Evolutionary conservation across 306 rosid genomes (phyloP), one percentile per base, ranked within the genome.

Genomic region (Lagenaria siceraria): DNA sequence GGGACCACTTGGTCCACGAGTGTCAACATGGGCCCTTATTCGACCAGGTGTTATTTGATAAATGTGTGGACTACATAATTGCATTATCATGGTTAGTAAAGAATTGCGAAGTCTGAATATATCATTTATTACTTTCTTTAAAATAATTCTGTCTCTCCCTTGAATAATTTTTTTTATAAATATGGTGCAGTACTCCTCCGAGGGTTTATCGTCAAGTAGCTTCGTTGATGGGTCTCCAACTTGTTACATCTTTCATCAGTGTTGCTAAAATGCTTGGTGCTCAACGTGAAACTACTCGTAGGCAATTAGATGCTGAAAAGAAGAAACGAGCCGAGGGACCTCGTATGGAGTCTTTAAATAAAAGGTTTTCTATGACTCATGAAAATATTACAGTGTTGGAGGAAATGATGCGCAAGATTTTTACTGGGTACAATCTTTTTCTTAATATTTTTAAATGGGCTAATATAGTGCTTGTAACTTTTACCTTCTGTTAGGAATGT

Each of bases 401-500:
- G 86, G 97, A 95, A 94, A 88, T 95, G 96, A 95, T 95, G 98
- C 96, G 96, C 61, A 95, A 90, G 82, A 89, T 95, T 78, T 95
- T 95, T 82, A 92, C 96, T 36, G 98, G 98, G 98, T 94, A 90
- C 36, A 91, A 80, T 65, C 76, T 83, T 83, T 29, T 78, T 75
- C 71, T 62, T 79, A 21, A 51, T 77, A 65, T 25, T 40, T 61
- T 12, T 43, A 42, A 11, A 25, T 40, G 42, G 19, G 10, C 33
- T 19, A 1, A 60, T 24, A 43, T 7, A 29, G 33, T 29, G 33
- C 33, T n/a, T n/a, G n/a, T n/a, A 29, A 29, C 33, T 29, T 1
- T 29, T 29, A 29, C 33, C 33, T 54, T 31, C 68, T 59, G 22
- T 76, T 42, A 40, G n/a, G 5, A 77, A 77, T 63, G 77, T 63